Evolutionary conservation across 2,329 filamentous ascomycete species (phyloP).

Genomic region (Ophiosphaerella korrae): DNA sequence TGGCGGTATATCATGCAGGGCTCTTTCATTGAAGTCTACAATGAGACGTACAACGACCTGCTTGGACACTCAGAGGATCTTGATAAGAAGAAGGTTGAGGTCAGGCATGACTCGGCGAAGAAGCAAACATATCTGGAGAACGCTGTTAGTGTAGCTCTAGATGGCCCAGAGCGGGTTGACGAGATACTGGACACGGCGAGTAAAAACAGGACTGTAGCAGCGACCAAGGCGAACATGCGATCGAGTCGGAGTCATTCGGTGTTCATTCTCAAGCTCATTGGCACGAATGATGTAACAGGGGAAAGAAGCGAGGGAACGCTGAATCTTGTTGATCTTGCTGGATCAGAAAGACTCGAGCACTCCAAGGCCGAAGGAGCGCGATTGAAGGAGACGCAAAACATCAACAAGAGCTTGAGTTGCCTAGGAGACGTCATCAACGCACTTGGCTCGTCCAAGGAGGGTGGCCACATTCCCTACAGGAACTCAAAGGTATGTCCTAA

Average conservation of each 20-base stretch:
- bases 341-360: slow-evolving; percentile 87
- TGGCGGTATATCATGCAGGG: slow-evolving; percentile 96
- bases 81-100: slow-evolving; percentile 83
- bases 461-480: slow-evolving; percentile 84
- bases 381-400: slow-evolving; percentile 92
- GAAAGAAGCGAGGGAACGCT: slow-evolving; percentile 91
- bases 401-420: slow-evolving; percentile 93
- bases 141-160: slow-evolving; percentile 74
- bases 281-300: slow-evolving; percentile 72
- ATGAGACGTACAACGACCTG: slow-evolving; percentile 93
- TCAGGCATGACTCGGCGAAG: slow-evolving; percentile 80
- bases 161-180: slow-evolving; percentile 81
- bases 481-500: slow-evolving; percentile 77
- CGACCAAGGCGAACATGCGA: slow-evolving; percentile 96
- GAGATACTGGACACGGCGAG: slow-evolving; percentile 79
- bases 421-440: slow-evolving; percentile 94
- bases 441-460: slow-evolving; percentile 79
- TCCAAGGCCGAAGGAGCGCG: slow-evolving; percentile 84
- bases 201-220: slow-evolving; percentile 87
- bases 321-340: slow-evolving; percentile 94
- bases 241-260: slow-evolving; percentile 95
- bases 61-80: slow-evolving; percentile 73
- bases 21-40: slow-evolving; percentile 96
- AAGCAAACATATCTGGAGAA: slow-evolving; percentile 84
- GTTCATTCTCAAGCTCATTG: slow-evolving; percentile 78